Evolutionary conservation across 352 stramenopile species (phyloP), one percentile per base, ranked within the genome.

Genomic region (Phytophthora sansomeana): DNA sequence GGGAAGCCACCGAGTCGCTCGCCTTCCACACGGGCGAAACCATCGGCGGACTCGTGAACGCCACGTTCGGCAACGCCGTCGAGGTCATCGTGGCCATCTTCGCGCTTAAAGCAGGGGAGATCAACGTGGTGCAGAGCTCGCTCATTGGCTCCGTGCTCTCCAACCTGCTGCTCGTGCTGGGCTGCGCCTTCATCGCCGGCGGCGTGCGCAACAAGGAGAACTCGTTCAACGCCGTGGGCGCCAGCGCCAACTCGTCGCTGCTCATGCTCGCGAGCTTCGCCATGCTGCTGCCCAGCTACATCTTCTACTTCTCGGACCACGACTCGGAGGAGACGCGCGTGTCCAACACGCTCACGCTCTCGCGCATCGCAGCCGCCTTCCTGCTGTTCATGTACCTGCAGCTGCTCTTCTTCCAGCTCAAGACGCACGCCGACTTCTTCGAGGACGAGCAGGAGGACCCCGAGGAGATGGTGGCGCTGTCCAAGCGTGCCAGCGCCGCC

Each of bases 111-210:
- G 85, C 95, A 21, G 96, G 95, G 38, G 91, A 98, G 79, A 98
- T 99, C 61, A 89, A 92, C 16, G 97, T 99, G 8, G 97, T 99
- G 14, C 96, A 99, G 78, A 91, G 97, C 47, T 98, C 97, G 38
- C 81, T 99, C 44, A 92, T 99, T 42, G 97, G 97, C 6, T 98
- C 93, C 9, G 97, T 99, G 66, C 80, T 99, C n/a, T 99, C 95
- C 32, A 99, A 99, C 72, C 61, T 99, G 70, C 81, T 99, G 36
- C 92, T 99, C 17, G 97, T 99, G 11, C 96, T 99, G 63, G 97
- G 97, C 28, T 95, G 97, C 67, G 97, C 95, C 33, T 99, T 98
- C 70, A 85, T 99, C 32, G 92, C 98, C 21, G 97, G 97, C 32
- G 85, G 88, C 5, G 50, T 88, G 24, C 70, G 58, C 17, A 63